Percentiles rank a stretch among this genome's conserved stretches.
Evolutionary conservation across 371 early-diverging fungal species (phyloP).

Genomic region (Mortierella sp.): DNA sequence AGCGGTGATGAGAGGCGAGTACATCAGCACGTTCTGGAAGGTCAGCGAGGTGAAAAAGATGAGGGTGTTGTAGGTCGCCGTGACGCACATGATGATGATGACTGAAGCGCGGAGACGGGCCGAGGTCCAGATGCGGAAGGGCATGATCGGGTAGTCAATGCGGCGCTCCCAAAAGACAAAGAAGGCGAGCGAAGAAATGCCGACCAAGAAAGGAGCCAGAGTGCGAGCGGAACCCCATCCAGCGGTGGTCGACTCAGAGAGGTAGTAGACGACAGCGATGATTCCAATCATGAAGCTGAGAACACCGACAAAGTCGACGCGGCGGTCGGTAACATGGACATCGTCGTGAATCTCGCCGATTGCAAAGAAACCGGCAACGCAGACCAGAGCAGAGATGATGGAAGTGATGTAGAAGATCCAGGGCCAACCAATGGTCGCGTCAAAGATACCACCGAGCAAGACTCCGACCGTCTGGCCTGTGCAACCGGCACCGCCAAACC

Average conservation of each 20-base stretch:
- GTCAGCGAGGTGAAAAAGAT: constrained; percentile 40
- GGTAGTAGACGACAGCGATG: constrained; percentile 56
- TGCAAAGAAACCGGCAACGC: constrained; percentile 23
- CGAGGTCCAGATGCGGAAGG: constrained; percentile 41
- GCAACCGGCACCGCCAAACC: constrained; percentile 15
- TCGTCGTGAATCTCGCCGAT: constrained; percentile 8
- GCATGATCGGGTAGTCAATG: constrained; percentile 13
- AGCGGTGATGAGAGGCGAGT: constrained; percentile 40
- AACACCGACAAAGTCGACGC: constrained; percentile 56
- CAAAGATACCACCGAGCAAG: constrained; percentile 27
- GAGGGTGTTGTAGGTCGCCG: constrained; percentile 16
- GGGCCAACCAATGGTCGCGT: constrained; percentile 57
- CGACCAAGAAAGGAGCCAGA: constrained; percentile 17
- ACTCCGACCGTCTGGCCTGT: constrained; percentile 29
- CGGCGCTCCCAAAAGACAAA: constrained; percentile 15
- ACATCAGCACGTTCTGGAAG: constrained; percentile 50
- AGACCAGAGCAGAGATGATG: constrained; percentile 41
- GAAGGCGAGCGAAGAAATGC: constrained; percentile 30
- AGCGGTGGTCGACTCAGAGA: constrained; percentile 50
- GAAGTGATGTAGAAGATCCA: constrained; percentile 60
- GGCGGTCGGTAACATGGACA: constrained; percentile 1
- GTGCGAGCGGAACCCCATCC: constrained; percentile 41
- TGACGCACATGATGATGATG: constrained; percentile 2
- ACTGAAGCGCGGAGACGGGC: constrained; percentile 44
- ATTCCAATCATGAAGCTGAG: constrained; percentile 47